Evolutionary conservation across 106 monocot species (phyloP).

Genomic region (Apostasia shenzhenica): DNA sequence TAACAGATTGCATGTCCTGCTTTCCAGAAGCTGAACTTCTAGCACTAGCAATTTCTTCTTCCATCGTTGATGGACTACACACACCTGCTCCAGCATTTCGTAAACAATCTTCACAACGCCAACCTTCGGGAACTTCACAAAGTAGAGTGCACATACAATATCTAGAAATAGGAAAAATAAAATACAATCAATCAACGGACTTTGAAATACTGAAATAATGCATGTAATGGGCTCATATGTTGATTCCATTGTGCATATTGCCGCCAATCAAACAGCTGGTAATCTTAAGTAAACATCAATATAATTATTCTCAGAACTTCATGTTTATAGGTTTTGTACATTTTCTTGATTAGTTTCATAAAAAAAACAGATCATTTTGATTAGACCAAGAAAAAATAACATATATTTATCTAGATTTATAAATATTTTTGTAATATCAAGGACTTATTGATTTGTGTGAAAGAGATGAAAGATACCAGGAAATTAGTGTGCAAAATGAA

Average conservation of each 20-base stretch:
- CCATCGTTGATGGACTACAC: neutral
- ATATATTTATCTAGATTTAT: too few species aligned
- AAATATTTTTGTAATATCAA: too few species aligned
- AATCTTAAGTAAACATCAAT: too few species aligned
- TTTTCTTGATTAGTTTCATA: too few species aligned
- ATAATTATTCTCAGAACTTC: too few species aligned
- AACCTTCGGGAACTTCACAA: neutral
- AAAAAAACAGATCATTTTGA: too few species aligned
- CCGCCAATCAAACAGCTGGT: neutral
- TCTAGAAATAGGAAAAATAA: neutral
- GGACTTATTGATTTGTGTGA: too few species aligned
- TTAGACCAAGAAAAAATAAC: too few species aligned
- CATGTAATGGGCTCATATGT: neutral
- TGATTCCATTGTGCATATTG: neutral
- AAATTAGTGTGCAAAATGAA: too few species aligned
- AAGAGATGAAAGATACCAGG: too few species aligned
- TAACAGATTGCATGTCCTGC: neutral
- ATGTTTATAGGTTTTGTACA: too few species aligned
- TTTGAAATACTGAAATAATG: neutral
- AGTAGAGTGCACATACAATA: neutral
- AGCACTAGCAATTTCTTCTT: neutral
- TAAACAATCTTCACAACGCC: conserved; percentile 10
- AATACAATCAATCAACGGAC: neutral
- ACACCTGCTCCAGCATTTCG: neutral
- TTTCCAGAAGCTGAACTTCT: neutral